Evolutionary conservation across 768 basidiomycete genomes (phyloP).

Genomic region (Chalciporus pseudorubinellus): DNA sequence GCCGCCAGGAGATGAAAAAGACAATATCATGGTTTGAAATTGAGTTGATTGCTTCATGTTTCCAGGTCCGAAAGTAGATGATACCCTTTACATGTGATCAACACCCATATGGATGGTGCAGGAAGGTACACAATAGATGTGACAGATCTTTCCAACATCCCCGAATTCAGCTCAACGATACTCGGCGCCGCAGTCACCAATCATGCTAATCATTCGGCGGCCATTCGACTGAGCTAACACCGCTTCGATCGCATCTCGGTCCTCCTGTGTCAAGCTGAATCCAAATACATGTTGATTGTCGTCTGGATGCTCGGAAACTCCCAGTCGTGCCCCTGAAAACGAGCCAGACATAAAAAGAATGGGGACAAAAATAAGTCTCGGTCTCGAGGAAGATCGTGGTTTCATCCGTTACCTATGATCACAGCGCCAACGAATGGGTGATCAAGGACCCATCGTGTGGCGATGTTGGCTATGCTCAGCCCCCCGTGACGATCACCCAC

Average conservation of each 20-base stretch:
- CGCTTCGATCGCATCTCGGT: constrained; percentile 59
- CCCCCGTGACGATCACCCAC: constrained; percentile 68
- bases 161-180: constrained; percentile 50
- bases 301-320: constrained; percentile 68
- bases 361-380: constrained; percentile 1
- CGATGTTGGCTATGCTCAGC: constrained; percentile 72
- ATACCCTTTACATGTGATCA: too few relatives aligned
- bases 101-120: background rate
- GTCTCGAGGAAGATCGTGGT: constrained; percentile 7
- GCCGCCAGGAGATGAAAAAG: too few relatives aligned
- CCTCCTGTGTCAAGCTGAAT: constrained; percentile 53
- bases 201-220: constrained; percentile 56
- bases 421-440: constrained; percentile 76
- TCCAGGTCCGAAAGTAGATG: too few relatives aligned
- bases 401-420: constrained; percentile 54
- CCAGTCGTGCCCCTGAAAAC: constrained; percentile 63
- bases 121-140: background rate
- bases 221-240: constrained; percentile 64
- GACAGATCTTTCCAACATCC: background rate
- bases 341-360: background rate
- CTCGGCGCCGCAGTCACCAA: constrained; percentile 85
- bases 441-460: constrained; percentile 81
- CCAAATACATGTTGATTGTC: constrained; percentile 66
- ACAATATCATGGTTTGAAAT: too few relatives aligned
- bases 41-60: too few relatives aligned